Conservation (phyloP, 176 grass and related monocot genomes). For the Eleusine coracana region DNA sequence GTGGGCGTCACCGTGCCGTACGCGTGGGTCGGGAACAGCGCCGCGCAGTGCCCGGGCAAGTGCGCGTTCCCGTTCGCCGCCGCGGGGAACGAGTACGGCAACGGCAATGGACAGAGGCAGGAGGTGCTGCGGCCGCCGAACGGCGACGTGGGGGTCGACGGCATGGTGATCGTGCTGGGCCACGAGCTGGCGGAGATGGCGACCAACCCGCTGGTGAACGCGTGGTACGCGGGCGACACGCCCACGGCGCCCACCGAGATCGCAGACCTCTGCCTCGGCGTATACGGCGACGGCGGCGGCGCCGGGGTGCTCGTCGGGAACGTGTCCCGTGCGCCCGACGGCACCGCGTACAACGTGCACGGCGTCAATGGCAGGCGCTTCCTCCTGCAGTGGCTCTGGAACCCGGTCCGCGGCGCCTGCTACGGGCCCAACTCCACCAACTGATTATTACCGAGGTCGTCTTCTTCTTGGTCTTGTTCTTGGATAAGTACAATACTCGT, state of each 20-base stretch:
- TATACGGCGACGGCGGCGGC: slow-evolving; percentile 79
- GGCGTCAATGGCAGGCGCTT: slow-evolving; percentile 77
- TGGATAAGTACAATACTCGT: not conserved
- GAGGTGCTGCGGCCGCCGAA: slow-evolving; percentile 67
- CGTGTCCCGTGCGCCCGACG: slow-evolving; percentile 55
- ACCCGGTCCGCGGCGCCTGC: slow-evolving; percentile 54
- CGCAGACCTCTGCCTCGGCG: slow-evolving; percentile 78
- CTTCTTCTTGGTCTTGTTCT: not conserved
- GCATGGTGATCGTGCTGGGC: slow-evolving; percentile 82
- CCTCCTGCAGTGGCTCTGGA: slow-evolving; percentile 93
- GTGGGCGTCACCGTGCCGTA: slow-evolving; percentile 83
- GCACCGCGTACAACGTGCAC: slow-evolving; percentile 69
- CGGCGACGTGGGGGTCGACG: slow-evolving; percentile 67
- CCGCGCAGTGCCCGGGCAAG: slow-evolving; percentile 67
- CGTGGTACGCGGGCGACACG: slow-evolving; percentile 87
- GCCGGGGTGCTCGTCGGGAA: slow-evolving; percentile 63
- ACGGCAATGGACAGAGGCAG: not conserved
- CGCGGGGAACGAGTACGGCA: slow-evolving; percentile 35
- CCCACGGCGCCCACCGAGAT: slow-evolving; percentile 88
- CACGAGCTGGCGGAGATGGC: slow-evolving; percentile 84
- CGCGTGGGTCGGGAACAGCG: slow-evolving; percentile 89
- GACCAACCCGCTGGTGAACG: slow-evolving; percentile 73
- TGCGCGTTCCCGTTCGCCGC: slow-evolving; percentile 83
- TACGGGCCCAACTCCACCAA: slow-evolving; percentile 73
- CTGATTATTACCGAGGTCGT: slow-evolving; percentile 13